Evolutionary conservation across 768 basidiomycete genomes (phyloP).

Genomic region (Amyloporia xantha): DNA sequence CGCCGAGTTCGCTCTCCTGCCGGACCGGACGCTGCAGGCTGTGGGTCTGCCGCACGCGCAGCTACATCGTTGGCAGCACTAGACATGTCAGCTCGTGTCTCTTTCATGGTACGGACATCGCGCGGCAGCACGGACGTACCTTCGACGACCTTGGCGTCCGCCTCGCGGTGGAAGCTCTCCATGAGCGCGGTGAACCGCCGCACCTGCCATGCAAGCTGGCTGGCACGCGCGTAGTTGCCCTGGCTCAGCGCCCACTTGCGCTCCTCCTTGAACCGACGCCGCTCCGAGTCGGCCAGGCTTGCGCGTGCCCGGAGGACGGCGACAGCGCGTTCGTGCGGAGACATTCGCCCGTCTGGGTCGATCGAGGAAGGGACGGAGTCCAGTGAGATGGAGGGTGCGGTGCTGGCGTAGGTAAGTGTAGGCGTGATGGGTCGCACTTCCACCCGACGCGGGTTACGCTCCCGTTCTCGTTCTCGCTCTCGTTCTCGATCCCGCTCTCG

Average conservation of each 20-base stretch:
- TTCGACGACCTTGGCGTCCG: slow-evolving; percentile 61
- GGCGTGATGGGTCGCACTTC: slow-evolving; percentile 22
- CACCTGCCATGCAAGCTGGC: slow-evolving; percentile 80
- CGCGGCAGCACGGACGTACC: slow-evolving; percentile 32
- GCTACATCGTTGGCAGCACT: slow-evolving; percentile 3
- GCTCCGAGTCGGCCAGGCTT: slow-evolving; percentile 76
- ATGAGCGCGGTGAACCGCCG: slow-evolving; percentile 73
- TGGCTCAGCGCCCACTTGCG: slow-evolving; percentile 80
- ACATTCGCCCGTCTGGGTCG: slow-evolving; percentile 50
- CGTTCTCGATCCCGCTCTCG: slow-evolving; percentile 11
- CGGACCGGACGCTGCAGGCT: not conserved
- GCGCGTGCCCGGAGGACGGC: slow-evolving; percentile 70
- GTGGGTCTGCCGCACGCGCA: slow-evolving; percentile 14
- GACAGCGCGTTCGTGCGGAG: slow-evolving; percentile 68
- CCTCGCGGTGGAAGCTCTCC: slow-evolving; percentile 76
- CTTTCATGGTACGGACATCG: not conserved
- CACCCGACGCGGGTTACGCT: slow-evolving; percentile 17
- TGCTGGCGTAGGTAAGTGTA: slow-evolving; percentile 23
- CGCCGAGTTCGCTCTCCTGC: not conserved
- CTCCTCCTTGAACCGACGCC: slow-evolving; percentile 79
- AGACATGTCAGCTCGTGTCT: not conserved
- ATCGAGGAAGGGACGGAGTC: slow-evolving; percentile 64
- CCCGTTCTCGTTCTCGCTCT: slow-evolving; percentile 12
- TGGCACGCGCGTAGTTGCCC: slow-evolving; percentile 67
- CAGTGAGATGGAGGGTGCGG: slow-evolving; percentile 48